These are phyloP conservation scores for Hyphodiscus sp. DNA, from an alignment of 2,329 filamentous ascomycete genomes.

Conservation along the genomic window DNA sequence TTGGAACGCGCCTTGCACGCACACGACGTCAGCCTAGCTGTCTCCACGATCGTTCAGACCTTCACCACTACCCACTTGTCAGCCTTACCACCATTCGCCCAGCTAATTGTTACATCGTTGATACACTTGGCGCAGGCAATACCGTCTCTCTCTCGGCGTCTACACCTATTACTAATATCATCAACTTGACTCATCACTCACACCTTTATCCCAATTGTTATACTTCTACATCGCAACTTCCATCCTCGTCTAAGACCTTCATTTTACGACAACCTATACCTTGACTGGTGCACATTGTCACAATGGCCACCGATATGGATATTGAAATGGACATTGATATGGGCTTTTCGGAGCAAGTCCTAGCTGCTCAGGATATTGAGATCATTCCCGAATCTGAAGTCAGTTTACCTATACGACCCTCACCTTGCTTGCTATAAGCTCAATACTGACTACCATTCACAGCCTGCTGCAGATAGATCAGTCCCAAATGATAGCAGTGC, in stretches of 20 bases:
- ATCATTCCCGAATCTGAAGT: constrained; percentile 10
- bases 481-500: constrained; percentile 22
- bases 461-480: constrained; percentile 18
- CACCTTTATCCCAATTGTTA: not conserved
- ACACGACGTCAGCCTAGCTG: not conserved
- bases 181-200: not conserved
- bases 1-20: not conserved
- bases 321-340: constrained; percentile 72
- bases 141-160: not conserved
- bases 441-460: not conserved
- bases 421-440: constrained; percentile 1
- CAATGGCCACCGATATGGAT: constrained; percentile 49
- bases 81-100: not conserved
- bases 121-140: not conserved
- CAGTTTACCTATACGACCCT: constrained; percentile 9
- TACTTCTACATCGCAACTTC: not conserved
- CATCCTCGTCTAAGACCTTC: not conserved
- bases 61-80: not conserved
- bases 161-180: not conserved
- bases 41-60: not conserved
- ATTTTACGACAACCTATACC: not conserved
- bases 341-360: constrained; percentile 37
- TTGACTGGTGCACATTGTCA: not conserved
- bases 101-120: not conserved
- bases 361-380: constrained; percentile 17